Percentiles rank a stretch among this genome's conserved stretches.
These are phyloP conservation scores for Zymoseptoria tritici DNA, from an alignment of 2,329 filamentous ascomycete genomes.

Conservation along the genomic window DNA sequence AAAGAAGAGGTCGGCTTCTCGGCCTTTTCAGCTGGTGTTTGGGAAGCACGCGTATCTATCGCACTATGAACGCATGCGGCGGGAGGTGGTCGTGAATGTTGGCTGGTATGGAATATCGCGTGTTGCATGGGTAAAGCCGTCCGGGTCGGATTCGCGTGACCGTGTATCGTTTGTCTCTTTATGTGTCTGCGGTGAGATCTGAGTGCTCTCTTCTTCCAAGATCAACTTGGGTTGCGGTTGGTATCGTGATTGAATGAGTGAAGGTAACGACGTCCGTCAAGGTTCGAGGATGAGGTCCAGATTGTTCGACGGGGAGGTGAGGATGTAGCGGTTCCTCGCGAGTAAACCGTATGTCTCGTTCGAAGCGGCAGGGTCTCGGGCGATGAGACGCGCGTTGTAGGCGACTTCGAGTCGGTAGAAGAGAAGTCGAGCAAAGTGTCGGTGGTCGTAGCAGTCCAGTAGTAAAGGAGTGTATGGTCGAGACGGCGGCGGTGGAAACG, in stretches of 20 bases:
- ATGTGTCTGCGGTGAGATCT: not conserved
- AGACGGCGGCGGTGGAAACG: not conserved
- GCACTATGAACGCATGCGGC: not conserved
- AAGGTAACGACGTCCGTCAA: not conserved
- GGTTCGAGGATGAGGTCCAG: not conserved
- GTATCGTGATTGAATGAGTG: not conserved
- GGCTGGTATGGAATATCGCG: constrained; percentile 1
- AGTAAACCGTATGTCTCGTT: not conserved
- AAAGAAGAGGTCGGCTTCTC: not conserved
- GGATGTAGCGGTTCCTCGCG: not conserved
- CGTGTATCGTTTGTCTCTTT: not conserved
- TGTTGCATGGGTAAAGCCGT: not conserved
- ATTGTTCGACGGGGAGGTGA: not conserved
- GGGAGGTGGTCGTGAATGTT: constrained; percentile 1
- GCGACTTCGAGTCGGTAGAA: not conserved
- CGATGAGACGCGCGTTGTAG: not conserved
- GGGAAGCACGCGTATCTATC: not conserved
- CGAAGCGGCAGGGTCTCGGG: not conserved
- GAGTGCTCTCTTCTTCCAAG: not conserved
- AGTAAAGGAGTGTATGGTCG: not conserved
- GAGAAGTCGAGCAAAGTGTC: not conserved
- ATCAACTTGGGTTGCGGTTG: not conserved
- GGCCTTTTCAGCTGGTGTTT: not conserved
- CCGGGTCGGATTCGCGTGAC: not conserved
- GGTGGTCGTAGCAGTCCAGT: not conserved